Evolutionary conservation across 1,139 yeast genomes (phyloP).

Genomic region (Pichia kudriavzevii): DNA sequence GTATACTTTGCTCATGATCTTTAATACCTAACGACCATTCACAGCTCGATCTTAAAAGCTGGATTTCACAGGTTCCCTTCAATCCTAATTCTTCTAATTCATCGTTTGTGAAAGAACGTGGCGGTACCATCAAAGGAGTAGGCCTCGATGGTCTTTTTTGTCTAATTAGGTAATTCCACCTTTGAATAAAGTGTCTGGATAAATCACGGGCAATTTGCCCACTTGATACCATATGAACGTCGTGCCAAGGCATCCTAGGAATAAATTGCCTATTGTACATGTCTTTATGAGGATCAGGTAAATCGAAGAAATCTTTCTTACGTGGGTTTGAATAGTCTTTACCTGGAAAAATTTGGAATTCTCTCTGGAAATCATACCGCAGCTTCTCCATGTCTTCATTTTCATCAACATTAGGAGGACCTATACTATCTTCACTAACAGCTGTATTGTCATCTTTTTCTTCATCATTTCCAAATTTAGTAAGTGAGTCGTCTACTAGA

Average conservation of each 20-base stretch:
- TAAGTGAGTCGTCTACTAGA: constrained; percentile 55
- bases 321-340: constrained; percentile 97
- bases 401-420: background rate
- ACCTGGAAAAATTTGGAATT: constrained; percentile 81
- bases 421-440: background rate
- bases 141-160: constrained; percentile 92
- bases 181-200: constrained; percentile 88
- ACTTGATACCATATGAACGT: constrained; percentile 89
- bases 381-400: background rate
- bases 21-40: constrained; percentile 87
- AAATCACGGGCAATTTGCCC: constrained; percentile 96
- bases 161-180: constrained; percentile 92
- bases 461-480: background rate
- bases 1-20: constrained; percentile 83
- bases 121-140: constrained; percentile 89
- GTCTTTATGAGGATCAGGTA: constrained; percentile 83
- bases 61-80: constrained; percentile 87
- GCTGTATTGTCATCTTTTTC: background rate
- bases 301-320: constrained; percentile 71
- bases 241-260: constrained; percentile 99
- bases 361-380: constrained; percentile 11
- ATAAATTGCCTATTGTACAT: constrained; percentile 77
- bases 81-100: constrained; percentile 60
- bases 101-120: constrained; percentile 72
- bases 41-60: constrained; percentile 80